Evolutionary conservation across 768 basidiomycete genomes (phyloP).

Genomic region (Agaricus sinodeliciosus): DNA sequence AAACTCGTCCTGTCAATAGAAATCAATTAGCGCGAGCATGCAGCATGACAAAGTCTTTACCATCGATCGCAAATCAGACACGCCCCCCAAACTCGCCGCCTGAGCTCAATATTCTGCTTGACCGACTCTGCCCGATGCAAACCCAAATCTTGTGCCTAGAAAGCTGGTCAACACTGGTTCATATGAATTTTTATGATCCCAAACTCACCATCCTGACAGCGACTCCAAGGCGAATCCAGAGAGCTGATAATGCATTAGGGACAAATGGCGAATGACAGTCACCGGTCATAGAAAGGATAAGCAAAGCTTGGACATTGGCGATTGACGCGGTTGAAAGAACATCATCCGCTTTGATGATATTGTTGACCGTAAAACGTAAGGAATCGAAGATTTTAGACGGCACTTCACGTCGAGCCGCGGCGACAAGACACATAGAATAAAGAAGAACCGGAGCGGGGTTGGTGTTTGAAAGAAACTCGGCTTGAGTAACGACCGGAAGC

Average conservation of each 20-base stretch:
- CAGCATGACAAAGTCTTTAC: slow-evolving; percentile 31
- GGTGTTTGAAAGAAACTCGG: slow-evolving; percentile 75
- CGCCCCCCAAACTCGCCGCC: slow-evolving; percentile 88
- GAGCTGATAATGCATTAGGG: slow-evolving; percentile 75
- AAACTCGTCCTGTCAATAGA: slow-evolving; percentile 60
- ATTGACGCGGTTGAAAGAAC: slow-evolving; percentile 83
- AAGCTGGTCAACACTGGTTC: slow-evolving; percentile 5
- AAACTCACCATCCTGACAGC: slow-evolving; percentile 87
- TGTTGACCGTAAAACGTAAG: slow-evolving; percentile 82
- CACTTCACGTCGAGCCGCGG: slow-evolving; percentile 78
- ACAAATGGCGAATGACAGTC: slow-evolving; percentile 90
- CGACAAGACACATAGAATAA: slow-evolving; percentile 92
- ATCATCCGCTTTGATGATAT: slow-evolving; percentile 83
- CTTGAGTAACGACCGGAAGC: slow-evolving; percentile 82
- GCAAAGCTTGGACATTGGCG: slow-evolving; percentile 80
- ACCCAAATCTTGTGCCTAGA: slow-evolving; percentile 92
- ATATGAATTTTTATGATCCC: not conserved
- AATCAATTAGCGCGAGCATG: slow-evolving; percentile 5
- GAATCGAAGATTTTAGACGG: slow-evolving; percentile 86
- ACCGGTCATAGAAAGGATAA: slow-evolving; percentile 82
- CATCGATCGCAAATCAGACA: slow-evolving; percentile 95
- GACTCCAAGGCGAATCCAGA: slow-evolving; percentile 81
- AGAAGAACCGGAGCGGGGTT: slow-evolving; percentile 78
- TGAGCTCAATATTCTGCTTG: slow-evolving; percentile 76
- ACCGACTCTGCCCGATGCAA: slow-evolving; percentile 88